Evolutionary conservation across 768 basidiomycete species (phyloP).

Genomic region (Obba rivulosa): DNA sequence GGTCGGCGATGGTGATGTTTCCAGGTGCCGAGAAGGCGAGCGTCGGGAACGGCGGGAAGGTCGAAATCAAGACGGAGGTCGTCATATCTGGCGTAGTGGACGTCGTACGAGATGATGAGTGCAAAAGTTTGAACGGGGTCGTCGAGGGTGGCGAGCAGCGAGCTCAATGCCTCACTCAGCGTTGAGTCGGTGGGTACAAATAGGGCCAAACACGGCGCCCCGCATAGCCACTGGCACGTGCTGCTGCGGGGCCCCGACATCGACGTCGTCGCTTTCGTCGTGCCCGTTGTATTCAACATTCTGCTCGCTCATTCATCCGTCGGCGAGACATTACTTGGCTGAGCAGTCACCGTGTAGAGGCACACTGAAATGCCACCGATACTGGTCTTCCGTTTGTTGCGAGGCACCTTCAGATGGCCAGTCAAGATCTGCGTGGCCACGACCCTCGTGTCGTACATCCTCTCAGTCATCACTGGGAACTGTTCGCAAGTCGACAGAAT

Average conservation of each 20-base stretch:
- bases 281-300: too few species aligned
- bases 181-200: neutral
- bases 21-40: slow-evolving; percentile 41
- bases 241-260: too few species aligned
- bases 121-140: neutral
- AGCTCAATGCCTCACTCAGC: neutral
- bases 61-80: slow-evolving; percentile 49
- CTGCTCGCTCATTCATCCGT: too few species aligned
- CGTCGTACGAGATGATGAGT: neutral
- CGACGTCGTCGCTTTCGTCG: too few species aligned
- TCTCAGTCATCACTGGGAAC: slow-evolving; percentile 67
- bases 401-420: slow-evolving; percentile 42
- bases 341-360: too few species aligned
- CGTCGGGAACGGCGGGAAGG: slow-evolving; percentile 58
- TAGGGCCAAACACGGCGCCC: neutral
- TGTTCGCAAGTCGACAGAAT: slow-evolving; percentile 86
- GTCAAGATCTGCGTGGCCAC: slow-evolving; percentile 50
- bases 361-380: too few species aligned
- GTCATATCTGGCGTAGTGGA: too few species aligned
- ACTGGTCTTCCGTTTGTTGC: too few species aligned
- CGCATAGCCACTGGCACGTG: too few species aligned
- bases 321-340: too few species aligned
- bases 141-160: slow-evolving; percentile 1
- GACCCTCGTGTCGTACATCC: slow-evolving; percentile 46
- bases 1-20: slow-evolving; percentile 33